Evolutionary conservation across 768 basidiomycete genomes (phyloP), one percentile per base, ranked within the genome.

Genomic region (Plicaturopsis crispa): DNA sequence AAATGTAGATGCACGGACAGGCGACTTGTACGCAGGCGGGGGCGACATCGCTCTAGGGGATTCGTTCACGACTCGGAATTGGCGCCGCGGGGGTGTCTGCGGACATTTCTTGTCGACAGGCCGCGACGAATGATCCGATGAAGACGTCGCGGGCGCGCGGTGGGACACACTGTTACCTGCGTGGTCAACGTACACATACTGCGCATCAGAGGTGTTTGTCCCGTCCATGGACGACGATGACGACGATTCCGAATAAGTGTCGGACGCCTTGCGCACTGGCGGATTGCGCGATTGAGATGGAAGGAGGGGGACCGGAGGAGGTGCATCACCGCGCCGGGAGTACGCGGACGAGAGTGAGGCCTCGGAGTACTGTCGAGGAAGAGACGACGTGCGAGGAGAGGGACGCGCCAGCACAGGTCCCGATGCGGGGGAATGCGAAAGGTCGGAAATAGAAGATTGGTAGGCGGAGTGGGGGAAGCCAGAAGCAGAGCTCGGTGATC

Each of bases 11-110:
- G n/a, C n/a, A n/a, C n/a, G n/a, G n/a, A 36, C 20, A 24, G 53
- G 53, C 1, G 57, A 65, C 20, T 16, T 52, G 31, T 74, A 73
- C 2, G 73, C 69, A 3, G 73, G 71, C 0, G 73, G 73, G 5
- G 72, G 70, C 4, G 65, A 18, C 6, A 47, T 54, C 41, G 42
- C 44, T 40, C 45, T 43, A 21, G 61, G 44, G 12, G 60, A 56
- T 2, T 54, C 57, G 45, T 75, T 73, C 4, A 54, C 53, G 36
- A 74, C 49, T 31, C 69, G 68, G 36, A 65, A 68, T 13, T 61
- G 46, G 34, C 69, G 53, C 36, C 60, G 56, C 2, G 68, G 62
- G 11, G 69, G 66, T 8, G 56, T 60, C 31, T 52, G 54, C 2
- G 58, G 57, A 24, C 32, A 31, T 21, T 24, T 17, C n/a, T n/a